Conservation (phyloP, 2,329 filamentous ascomycete species). For the Simplicillium aogashimaense region DNA sequence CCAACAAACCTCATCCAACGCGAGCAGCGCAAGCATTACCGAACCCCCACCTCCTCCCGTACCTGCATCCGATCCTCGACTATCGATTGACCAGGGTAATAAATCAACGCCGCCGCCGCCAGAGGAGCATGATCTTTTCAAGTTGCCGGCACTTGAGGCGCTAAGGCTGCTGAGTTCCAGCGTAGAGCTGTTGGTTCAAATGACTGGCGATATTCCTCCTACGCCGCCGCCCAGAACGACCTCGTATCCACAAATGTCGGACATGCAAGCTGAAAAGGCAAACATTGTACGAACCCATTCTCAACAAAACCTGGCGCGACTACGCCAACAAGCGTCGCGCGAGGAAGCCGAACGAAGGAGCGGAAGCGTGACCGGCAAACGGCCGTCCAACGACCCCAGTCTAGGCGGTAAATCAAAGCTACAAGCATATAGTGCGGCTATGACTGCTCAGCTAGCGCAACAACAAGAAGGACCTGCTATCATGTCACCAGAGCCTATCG, state of each 20-base stretch:
- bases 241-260: constrained; percentile 55
- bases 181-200: constrained; percentile 59
- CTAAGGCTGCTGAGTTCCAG: constrained; percentile 69
- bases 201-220: constrained; percentile 70
- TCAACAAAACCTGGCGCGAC: constrained; percentile 37
- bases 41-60: neutral
- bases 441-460: constrained; percentile 15
- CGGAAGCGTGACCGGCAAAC: constrained; percentile 4
- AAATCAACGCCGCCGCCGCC: neutral
- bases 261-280: constrained; percentile 52
- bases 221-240: constrained; percentile 61
- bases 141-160: constrained; percentile 61
- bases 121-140: constrained; percentile 49
- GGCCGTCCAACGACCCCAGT: constrained; percentile 4
- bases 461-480: constrained; percentile 11
- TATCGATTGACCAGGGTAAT: neutral
- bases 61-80: neutral
- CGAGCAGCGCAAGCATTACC: no score
- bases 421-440: constrained; percentile 16
- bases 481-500: constrained; percentile 27
- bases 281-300: constrained; percentile 49
- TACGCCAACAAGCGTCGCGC: constrained; percentile 30
- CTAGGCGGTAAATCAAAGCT: constrained; percentile 9
- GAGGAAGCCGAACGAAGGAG: constrained; percentile 10
- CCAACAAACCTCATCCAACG: no score